Conservation (phyloP, 305 asterid genomes). For the Fraxinus greggii region DNA sequence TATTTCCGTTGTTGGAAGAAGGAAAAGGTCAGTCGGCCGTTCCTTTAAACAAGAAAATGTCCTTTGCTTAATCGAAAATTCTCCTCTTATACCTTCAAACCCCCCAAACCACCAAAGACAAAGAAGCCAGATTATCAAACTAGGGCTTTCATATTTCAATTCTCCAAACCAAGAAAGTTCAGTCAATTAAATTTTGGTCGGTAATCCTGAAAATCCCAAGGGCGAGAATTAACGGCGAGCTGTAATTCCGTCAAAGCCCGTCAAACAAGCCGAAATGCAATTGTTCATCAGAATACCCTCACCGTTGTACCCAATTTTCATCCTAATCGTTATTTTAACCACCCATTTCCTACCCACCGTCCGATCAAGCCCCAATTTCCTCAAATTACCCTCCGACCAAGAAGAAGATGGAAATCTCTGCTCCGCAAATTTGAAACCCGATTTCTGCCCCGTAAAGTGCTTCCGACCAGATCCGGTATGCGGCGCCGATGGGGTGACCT, state of each 20-base stretch:
- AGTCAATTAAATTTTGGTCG: not conserved
- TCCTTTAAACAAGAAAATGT: not conserved
- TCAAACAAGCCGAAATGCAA: conserved; percentile 35
- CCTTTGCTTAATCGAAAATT: not conserved
- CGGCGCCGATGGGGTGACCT: conserved; percentile 77
- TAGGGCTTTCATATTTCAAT: not conserved
- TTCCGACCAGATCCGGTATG: conserved; percentile 90
- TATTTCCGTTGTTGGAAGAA: not conserved
- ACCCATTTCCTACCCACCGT: conserved; percentile 43
- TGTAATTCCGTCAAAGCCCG: conserved; percentile 35
- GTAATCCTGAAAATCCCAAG: not conserved
- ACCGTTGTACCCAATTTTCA: conserved; percentile 22
- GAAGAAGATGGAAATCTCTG: conserved; percentile 37
- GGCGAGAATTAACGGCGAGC: conserved; percentile 33
- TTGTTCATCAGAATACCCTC: conserved; percentile 26
- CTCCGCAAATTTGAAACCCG: conserved; percentile 33
- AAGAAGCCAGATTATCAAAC: not conserved
- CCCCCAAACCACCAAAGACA: not conserved
- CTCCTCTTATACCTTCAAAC: not conserved
- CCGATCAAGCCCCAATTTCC: conserved; percentile 45
- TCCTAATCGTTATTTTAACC: conserved; percentile 36
- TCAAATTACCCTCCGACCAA: conserved; percentile 52
- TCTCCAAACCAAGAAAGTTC: not conserved
- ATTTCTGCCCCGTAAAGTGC: conserved; percentile 68
- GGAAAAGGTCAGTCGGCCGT: not conserved